Conservation (phyloP, 129 eudicot species). For the Ambrosia trifida region DNA sequence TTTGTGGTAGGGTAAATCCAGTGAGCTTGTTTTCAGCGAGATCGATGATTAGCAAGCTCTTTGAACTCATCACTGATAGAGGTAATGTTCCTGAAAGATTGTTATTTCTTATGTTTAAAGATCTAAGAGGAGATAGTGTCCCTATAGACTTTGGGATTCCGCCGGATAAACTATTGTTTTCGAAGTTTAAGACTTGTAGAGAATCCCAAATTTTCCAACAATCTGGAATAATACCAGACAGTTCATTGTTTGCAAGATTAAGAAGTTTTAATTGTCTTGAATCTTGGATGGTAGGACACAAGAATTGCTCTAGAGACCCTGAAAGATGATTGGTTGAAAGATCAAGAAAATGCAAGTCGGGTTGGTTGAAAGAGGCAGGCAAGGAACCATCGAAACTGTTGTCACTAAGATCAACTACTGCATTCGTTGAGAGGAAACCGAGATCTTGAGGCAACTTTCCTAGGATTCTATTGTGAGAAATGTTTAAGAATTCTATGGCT, state of each 20-base stretch:
- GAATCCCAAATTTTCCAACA: slow-evolving; percentile 17
- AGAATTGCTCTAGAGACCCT: slow-evolving; percentile 23
- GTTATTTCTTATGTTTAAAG: slow-evolving; percentile 30
- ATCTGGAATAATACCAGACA: slow-evolving; percentile 23
- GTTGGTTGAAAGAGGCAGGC: slow-evolving; percentile 23
- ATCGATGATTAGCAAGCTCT: slow-evolving; percentile 28
- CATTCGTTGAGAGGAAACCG: not conserved
- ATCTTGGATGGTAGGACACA: not conserved
- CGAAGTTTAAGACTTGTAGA: slow-evolving; percentile 13
- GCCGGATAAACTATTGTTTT: slow-evolving; percentile 36
- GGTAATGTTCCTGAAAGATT: slow-evolving; percentile 36
- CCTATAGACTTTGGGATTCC: slow-evolving; percentile 36
- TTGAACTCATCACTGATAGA: slow-evolving; percentile 18
- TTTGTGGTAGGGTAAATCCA: slow-evolving; percentile 14
- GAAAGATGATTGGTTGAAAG: slow-evolving; percentile 36
- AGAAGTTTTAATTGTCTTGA: slow-evolving; percentile 16
- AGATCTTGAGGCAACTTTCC: slow-evolving; percentile 29
- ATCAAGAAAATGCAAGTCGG: slow-evolving; percentile 18
- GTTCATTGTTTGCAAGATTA: slow-evolving; percentile 24
- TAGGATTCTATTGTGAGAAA: slow-evolving; percentile 38
- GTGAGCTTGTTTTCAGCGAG: slow-evolving; percentile 37
- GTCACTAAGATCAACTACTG: slow-evolving; percentile 33
- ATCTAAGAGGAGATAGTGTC: not conserved
- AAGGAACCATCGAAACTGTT: slow-evolving; percentile 35
- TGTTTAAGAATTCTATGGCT: slow-evolving; percentile 18